Conservation (phyloP, 2,329 filamentous ascomycete genomes). For the Botryotinia calthae region DNA sequence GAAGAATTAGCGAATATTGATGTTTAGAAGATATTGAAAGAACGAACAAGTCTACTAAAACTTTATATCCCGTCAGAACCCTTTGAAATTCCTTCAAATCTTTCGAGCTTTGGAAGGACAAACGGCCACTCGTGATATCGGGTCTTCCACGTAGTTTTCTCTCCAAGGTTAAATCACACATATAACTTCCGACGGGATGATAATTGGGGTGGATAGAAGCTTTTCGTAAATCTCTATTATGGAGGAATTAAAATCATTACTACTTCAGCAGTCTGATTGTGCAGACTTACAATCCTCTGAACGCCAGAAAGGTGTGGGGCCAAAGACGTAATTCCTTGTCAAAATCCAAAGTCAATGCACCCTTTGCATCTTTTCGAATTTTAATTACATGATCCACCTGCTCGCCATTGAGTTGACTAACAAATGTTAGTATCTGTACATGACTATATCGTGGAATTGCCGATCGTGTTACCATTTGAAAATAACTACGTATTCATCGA, state of each 20-base stretch:
- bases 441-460: neutral
- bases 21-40: too few species aligned
- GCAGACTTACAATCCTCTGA: neutral
- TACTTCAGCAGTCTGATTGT: neutral
- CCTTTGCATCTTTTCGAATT: neutral
- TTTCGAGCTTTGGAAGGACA: neutral
- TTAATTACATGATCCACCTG: neutral
- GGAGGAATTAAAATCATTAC: neutral
- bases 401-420: neutral
- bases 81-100: neutral
- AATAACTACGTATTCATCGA: slow-evolving; percentile 4
- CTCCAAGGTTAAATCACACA: neutral
- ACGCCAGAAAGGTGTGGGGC: neutral
- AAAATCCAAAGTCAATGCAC: slow-evolving; percentile 6
- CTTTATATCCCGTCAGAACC: slow-evolving; percentile 3
- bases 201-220: slow-evolving; percentile 2
- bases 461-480: neutral
- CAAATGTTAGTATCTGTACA: neutral
- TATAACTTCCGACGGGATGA: neutral
- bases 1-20: neutral
- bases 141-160: too few species aligned
- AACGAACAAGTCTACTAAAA: neutral
- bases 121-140: neutral
- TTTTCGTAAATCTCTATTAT: neutral
- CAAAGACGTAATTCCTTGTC: neutral